Evolutionary conservation across 768 basidiomycete genomes (phyloP).

Genomic region (Naganishia randhawae): DNA sequence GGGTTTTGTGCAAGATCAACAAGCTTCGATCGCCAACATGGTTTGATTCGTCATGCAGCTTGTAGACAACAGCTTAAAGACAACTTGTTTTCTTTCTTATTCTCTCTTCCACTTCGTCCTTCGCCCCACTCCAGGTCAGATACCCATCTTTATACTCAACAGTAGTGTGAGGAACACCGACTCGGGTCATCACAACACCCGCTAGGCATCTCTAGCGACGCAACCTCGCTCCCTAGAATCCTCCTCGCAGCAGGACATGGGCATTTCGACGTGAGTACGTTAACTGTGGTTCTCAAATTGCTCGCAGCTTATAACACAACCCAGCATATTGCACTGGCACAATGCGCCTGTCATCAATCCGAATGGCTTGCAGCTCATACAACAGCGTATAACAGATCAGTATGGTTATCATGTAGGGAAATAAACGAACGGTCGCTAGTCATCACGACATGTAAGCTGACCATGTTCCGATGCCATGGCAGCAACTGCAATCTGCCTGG

Average conservation of each 20-base stretch:
- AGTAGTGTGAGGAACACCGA: no score
- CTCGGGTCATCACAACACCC: no score
- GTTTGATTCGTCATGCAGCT: background rate
- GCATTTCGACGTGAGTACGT: slow-evolving; percentile 4
- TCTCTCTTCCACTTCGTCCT: no score
- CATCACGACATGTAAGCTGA: background rate
- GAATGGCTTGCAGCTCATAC: slow-evolving; percentile 13
- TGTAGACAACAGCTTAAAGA: no score
- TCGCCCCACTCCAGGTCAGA: no score
- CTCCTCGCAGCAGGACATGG: background rate
- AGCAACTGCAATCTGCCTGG: slow-evolving; percentile 12
- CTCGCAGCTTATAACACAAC: background rate
- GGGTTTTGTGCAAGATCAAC: background rate
- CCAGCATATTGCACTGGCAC: slow-evolving; percentile 9
- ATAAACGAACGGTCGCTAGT: background rate
- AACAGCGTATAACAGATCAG: slow-evolving; percentile 16
- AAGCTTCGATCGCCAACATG: background rate
- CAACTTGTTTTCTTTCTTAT: no score
- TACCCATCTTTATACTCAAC: no score
- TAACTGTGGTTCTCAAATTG: background rate
- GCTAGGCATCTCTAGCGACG: no score
- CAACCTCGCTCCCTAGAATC: no score
- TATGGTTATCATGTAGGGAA: slow-evolving; percentile 2
- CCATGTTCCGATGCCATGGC: background rate
- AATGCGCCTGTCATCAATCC: slow-evolving; percentile 4